Conservation (phyloP, 2,329 filamentous ascomycete genomes). For the Fusarium tupiense region DNA sequence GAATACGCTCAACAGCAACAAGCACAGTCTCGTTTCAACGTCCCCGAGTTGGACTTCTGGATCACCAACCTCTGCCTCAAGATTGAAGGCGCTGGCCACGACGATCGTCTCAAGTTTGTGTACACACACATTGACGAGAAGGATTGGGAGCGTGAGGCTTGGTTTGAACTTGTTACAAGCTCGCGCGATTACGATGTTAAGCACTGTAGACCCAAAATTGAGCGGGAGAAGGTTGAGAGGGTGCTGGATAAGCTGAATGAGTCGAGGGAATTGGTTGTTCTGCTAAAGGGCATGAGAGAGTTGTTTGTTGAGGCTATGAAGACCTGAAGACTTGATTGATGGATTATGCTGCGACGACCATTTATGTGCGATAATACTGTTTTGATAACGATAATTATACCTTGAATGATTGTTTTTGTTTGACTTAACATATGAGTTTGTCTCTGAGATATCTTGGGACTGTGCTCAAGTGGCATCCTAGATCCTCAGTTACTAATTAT, state of each 20-base stretch:
- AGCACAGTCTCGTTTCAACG: conserved; percentile 86
- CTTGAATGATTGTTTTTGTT: not conserved
- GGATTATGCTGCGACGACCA: conserved; percentile 10
- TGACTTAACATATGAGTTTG: not conserved
- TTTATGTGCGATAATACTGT: conserved; percentile 19
- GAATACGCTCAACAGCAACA: conserved; percentile 80
- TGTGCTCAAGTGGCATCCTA: not conserved
- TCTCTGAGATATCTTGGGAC: not conserved
- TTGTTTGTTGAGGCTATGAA: conserved; percentile 76
- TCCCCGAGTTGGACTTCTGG: conserved; percentile 96
- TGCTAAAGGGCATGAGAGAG: conserved; percentile 85
- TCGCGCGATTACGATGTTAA: conserved; percentile 86
- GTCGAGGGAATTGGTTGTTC: conserved; percentile 73
- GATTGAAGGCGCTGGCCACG: conserved; percentile 87
- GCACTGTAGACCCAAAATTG: conserved; percentile 83
- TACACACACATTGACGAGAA: conserved; percentile 88
- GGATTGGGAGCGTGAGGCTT: conserved; percentile 88
- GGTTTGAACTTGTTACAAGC: conserved; percentile 89
- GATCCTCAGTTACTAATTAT: not conserved
- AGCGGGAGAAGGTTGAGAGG: conserved; percentile 78
- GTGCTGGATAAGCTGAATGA: conserved; percentile 86
- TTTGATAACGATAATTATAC: conserved; percentile 11
- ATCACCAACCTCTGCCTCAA: conserved; percentile 87
- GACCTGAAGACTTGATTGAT: conserved; percentile 47
- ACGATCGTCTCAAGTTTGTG: conserved; percentile 88